A percentile compares a stretch with the other conserved stretches of the same genome.
These are phyloP conservation scores for Sclerotiophoma versabilis DNA, from an alignment of 2,329 filamentous ascomycete species.

Conservation along the genomic window DNA sequence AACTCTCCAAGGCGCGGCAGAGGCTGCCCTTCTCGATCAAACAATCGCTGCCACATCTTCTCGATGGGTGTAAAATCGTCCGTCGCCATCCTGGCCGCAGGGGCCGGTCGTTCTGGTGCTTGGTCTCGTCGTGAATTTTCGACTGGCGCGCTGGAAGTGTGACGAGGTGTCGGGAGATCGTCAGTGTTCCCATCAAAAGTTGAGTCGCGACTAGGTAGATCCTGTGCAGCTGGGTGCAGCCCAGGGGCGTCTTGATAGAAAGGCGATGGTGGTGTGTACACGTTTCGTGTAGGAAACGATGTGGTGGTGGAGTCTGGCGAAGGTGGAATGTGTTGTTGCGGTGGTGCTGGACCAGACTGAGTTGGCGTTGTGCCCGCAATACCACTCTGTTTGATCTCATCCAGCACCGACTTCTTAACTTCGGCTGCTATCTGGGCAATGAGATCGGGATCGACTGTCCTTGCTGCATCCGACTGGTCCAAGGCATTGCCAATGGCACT, in stretches of 20 bases:
- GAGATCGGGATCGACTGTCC: slow-evolving; percentile 65
- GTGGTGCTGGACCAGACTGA: slow-evolving; percentile 43
- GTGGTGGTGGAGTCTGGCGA: slow-evolving; percentile 56
- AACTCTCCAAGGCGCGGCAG: slow-evolving; percentile 74
- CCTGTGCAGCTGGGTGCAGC: slow-evolving; percentile 47
- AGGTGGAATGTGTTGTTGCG: slow-evolving; percentile 48
- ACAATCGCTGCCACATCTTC: slow-evolving; percentile 78
- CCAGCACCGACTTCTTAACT: slow-evolving; percentile 54
- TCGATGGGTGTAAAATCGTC: slow-evolving; percentile 59
- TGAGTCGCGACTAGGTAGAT: slow-evolving; percentile 39
- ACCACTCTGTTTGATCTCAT: slow-evolving; percentile 57
- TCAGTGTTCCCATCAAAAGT: slow-evolving; percentile 40
- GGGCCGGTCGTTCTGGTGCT: slow-evolving; percentile 35
- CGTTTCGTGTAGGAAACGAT: slow-evolving; percentile 56
- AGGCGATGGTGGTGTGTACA: slow-evolving; percentile 65
- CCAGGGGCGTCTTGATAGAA: slow-evolving; percentile 40
- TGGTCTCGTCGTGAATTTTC: slow-evolving; percentile 32
- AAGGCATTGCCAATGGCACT: slow-evolving; percentile 66
- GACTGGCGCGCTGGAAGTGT: slow-evolving; percentile 34
- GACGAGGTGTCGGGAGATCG: slow-evolving; percentile 39
- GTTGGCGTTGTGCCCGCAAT: slow-evolving; percentile 36
- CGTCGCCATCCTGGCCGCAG: slow-evolving; percentile 39
- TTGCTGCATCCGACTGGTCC: slow-evolving; percentile 57
- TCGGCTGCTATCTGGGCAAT: slow-evolving; percentile 69
- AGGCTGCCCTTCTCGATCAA: slow-evolving; percentile 70